These are phyloP conservation scores for Debaryomycetaceae sp. DNA, from an alignment of 1,139 yeast species.

Conservation along the genomic window DNA sequence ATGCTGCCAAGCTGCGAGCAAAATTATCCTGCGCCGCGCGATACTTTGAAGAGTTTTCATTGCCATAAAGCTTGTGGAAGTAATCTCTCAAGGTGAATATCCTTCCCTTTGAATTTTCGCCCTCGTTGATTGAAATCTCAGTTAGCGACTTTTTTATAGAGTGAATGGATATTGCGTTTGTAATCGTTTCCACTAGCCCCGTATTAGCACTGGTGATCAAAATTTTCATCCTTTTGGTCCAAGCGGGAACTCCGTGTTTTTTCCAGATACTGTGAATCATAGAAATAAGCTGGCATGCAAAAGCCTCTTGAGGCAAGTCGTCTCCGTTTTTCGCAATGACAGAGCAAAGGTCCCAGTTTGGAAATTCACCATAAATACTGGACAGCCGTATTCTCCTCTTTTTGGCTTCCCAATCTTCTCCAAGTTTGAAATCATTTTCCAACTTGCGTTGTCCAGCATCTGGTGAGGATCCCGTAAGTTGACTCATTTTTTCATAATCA, in stretches of 20 bases:
- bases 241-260: conserved; percentile 43
- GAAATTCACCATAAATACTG: conserved; percentile 74
- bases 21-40: conserved; percentile 73
- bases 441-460: conserved; percentile 83
- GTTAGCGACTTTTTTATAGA: conserved; percentile 89
- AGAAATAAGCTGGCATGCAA: conserved; percentile 87
- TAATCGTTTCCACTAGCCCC: conserved; percentile 91
- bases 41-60: conserved; percentile 36
- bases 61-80: conserved; percentile 65
- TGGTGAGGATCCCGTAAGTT: conserved; percentile 9
- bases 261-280: conserved; percentile 83
- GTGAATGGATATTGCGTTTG: conserved; percentile 85
- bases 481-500: conserved; percentile 37
- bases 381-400: conserved; percentile 66
- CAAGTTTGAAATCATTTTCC: conserved; percentile 84
- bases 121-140: conserved; percentile 53
- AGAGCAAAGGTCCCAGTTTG: conserved; percentile 90
- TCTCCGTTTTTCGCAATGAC: conserved; percentile 95
- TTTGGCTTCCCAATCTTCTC: conserved; percentile 87
- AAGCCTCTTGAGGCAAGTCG: conserved; percentile 92
- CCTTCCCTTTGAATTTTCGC: conserved; percentile 57
- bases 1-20: conserved; percentile 76
- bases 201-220: conserved; percentile 82
- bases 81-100: conserved; percentile 71
- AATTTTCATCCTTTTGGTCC: conserved; percentile 93